phyloP scores from a whole-genome alignment of 345 rosid genomes.

The Eucalyptus leucophloia region DNA sequence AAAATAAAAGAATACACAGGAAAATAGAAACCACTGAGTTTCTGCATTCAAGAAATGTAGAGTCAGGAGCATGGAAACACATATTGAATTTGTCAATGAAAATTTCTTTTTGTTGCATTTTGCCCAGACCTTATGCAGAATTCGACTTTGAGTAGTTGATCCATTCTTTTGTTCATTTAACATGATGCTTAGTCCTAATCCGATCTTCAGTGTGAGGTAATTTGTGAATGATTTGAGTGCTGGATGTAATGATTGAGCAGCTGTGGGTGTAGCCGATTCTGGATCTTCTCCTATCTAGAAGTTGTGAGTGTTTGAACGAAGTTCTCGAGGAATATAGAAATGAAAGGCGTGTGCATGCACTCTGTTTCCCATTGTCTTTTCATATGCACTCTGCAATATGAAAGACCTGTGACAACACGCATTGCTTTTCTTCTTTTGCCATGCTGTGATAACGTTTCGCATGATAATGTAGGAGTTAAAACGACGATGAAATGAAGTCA shows the following conservation, averaged over 20 bases:
- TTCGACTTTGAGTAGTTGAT: neutral
- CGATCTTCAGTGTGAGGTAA: neutral
- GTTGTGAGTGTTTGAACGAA: neutral
- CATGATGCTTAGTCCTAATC: neutral
- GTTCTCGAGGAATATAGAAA: neutral
- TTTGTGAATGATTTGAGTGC: neutral
- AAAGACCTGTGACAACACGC: neutral
- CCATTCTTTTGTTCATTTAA: neutral
- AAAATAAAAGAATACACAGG: slow-evolving; percentile 1
- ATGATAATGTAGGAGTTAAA: neutral
- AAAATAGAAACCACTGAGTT: slow-evolving; percentile 20
- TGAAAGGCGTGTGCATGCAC: neutral
- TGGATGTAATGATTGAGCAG: neutral
- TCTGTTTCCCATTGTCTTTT: neutral
- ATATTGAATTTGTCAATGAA: slow-evolving; percentile 19
- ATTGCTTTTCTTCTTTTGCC: neutral
- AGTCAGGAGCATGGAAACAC: slow-evolving; percentile 25
- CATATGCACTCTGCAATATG: neutral
- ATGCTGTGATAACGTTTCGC: neutral
- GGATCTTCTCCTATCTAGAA: neutral
- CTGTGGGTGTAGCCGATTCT: neutral
- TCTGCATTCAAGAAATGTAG: slow-evolving; percentile 35
- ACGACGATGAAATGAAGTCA: neutral
- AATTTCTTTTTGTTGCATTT: slow-evolving; percentile 4
- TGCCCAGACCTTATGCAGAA: neutral